Conservation (phyloP, 2,329 filamentous ascomycete species). For the Acarospora socialis region DNA sequence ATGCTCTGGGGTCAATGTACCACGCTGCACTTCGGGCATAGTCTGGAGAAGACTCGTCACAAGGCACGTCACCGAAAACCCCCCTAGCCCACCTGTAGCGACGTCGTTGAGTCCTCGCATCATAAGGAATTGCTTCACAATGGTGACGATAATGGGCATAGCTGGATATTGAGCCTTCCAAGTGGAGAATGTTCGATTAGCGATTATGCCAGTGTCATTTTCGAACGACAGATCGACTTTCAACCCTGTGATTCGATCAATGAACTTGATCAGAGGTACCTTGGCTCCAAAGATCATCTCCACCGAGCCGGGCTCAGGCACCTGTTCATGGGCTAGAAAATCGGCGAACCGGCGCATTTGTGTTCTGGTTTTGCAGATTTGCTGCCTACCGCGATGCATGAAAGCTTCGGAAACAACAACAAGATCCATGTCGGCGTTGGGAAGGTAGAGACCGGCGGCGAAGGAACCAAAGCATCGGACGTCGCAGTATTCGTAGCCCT, state of each 20-base stretch:
- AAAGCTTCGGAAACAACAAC: conserved; percentile 57
- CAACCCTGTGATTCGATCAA: conserved; percentile 62
- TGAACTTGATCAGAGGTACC: conserved; percentile 85
- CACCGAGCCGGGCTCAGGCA: conserved; percentile 46
- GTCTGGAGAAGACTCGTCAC: conserved; percentile 79
- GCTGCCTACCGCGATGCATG: conserved; percentile 35
- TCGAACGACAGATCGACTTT: conserved; percentile 93
- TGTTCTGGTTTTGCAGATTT: conserved; percentile 37
- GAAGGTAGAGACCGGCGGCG: conserved; percentile 64
- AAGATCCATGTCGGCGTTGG: conserved; percentile 84
- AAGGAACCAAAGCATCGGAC: conserved; percentile 83
- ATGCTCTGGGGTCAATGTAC: conserved; percentile 43
- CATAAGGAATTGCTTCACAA: conserved; percentile 84
- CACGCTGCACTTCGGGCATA: conserved; percentile 54
- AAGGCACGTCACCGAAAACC: conserved; percentile 87
- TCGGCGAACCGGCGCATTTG: conserved; percentile 48
- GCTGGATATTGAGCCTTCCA: conserved; percentile 73
- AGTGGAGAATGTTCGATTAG: conserved; percentile 61
- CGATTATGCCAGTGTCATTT: conserved; percentile 66
- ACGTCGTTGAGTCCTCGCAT: conserved; percentile 90
- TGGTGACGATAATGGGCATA: conserved; percentile 71
- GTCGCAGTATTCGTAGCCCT: conserved; percentile 44
- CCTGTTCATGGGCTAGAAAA: conserved; percentile 40
- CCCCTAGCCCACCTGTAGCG: conserved; percentile 77
- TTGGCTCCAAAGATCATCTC: conserved; percentile 61